Evolutionary conservation across 495 filamentous ascomycete genomes (phyloP).

Genomic region (Trypethelium eluteriae): DNA sequence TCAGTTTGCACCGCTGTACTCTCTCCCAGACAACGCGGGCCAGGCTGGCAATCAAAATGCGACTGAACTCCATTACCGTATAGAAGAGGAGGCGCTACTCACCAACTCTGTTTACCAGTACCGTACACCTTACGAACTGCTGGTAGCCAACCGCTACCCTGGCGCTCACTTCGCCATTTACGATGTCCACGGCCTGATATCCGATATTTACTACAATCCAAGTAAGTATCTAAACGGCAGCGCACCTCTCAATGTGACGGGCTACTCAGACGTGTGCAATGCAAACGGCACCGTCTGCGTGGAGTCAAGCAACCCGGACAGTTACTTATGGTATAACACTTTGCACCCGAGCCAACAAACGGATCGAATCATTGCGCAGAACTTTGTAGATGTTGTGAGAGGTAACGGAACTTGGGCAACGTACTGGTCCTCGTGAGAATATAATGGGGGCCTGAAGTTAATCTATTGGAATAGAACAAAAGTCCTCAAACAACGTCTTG

Average conservation of each 20-base stretch:
- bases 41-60: conserved; percentile 46
- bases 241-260: conserved; percentile 55
- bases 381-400: conserved; percentile 53
- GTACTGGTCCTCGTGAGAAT: conserved; percentile 37
- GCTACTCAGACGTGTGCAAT: conserved; percentile 49
- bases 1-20: conserved; percentile 55
- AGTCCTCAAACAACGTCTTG: too few relatives aligned
- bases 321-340: conserved; percentile 53
- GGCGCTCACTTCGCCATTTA: conserved; percentile 56
- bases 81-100: conserved; percentile 52
- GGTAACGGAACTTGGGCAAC: conserved; percentile 53
- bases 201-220: conserved; percentile 56
- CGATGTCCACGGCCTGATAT: conserved; percentile 55
- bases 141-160: conserved; percentile 48
- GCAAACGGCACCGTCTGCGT: conserved; percentile 30
- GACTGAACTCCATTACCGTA: conserved; percentile 50
- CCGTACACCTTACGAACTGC: conserved; percentile 49
- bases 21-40: conserved; percentile 44
- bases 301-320: conserved; percentile 32
- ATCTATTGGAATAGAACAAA: too few relatives aligned
- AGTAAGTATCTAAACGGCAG: conserved; percentile 49
- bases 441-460: not conserved
- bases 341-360: conserved; percentile 60
- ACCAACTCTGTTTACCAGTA: conserved; percentile 58
- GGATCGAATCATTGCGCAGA: conserved; percentile 45